Evolutionary conservation across 371 early-diverging fungal species (phyloP), one percentile per base, ranked within the genome.

Genomic region (Sporodiniella umbellata): DNA sequence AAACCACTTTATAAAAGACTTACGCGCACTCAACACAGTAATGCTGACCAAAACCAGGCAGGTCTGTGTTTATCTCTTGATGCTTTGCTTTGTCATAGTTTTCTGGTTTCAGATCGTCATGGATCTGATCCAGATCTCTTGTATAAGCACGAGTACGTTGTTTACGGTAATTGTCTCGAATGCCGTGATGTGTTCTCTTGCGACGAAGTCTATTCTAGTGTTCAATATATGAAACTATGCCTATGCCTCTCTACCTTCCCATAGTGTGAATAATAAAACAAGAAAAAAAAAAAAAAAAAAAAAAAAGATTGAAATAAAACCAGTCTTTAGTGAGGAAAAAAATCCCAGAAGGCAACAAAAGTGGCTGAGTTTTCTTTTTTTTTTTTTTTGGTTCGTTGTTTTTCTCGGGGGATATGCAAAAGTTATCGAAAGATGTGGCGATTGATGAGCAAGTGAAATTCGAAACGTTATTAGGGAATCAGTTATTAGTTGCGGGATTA

Each of bases 101-200:
- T 49, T 81, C 87, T 8, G 87, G 86, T 56, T 78, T 70, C 54
- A 95, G 68, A 73, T 95, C 95, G 15, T 86, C 88, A 53, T 89
- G 87, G 60, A 95, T 88, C 78, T 94, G 92, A 73, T 95, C 96
- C n/a, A 94, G 79, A 75, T 90, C 90, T 61, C 88, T 78, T 60
- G 80, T 78, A 53, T 87, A 87, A 35, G 81, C 80, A 59, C 79
- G 72, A 22, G 84, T 82, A 38, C 83, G 72, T 60, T 72, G 71
- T 66, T 82, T 81, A 56, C 82, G 79, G 51, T 77, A 72, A 53
- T 70, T 68, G 56, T 85, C 83, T 30, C 83, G 75, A 53, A 83
- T 88, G 47, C 81, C 78, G 60, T 80, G 78, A 61, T 88, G 88
- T 46, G 72, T 82, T 56, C 88, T 80, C 61, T 84, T 83, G 46